phyloP scores from a whole-genome alignment of 257 asterid genomes.

The Nicotiana tomentosiformis region DNA sequence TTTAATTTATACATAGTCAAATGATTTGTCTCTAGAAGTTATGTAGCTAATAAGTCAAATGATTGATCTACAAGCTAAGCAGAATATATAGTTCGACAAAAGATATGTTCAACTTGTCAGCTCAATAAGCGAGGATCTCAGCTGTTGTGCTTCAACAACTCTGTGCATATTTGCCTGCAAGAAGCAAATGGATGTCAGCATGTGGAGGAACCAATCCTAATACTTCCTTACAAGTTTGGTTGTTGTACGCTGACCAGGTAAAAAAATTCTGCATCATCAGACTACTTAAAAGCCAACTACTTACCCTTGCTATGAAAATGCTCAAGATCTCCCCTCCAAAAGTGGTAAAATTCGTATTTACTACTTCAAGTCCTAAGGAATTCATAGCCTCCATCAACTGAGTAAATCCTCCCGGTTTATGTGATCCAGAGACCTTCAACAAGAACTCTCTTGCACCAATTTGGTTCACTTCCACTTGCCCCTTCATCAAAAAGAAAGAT shows the following conservation, averaged over 20 bases:
- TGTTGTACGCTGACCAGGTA: not conserved
- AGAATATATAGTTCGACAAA: not conserved
- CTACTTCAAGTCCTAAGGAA: constrained; percentile 48
- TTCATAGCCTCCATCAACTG: constrained; percentile 54
- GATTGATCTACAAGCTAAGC: not conserved
- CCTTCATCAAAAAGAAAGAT: constrained; percentile 24
- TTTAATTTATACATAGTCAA: not conserved
- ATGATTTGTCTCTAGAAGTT: not conserved
- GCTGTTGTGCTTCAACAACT: not conserved
- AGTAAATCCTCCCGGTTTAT: constrained; percentile 40
- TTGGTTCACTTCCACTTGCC: constrained; percentile 54
- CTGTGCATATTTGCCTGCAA: constrained; percentile 13
- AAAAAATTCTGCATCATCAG: not conserved
- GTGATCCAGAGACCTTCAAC: constrained; percentile 42
- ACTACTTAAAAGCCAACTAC: constrained; percentile 9
- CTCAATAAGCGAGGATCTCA: constrained; percentile 4
- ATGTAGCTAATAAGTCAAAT: not conserved
- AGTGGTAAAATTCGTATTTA: constrained; percentile 58
- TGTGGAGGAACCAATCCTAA: not conserved
- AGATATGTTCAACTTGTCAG: not conserved
- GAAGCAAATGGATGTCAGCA: not conserved
- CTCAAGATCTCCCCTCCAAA: constrained; percentile 40
- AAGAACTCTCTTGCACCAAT: constrained; percentile 46
- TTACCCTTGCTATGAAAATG: constrained; percentile 57
- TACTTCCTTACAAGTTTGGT: not conserved